Percentiles rank a stretch among this genome's conserved stretches.
These are phyloP conservation scores for Penicillium olsonii DNA, from an alignment of 2,329 filamentous ascomycete genomes.

Conservation along the genomic window DNA sequence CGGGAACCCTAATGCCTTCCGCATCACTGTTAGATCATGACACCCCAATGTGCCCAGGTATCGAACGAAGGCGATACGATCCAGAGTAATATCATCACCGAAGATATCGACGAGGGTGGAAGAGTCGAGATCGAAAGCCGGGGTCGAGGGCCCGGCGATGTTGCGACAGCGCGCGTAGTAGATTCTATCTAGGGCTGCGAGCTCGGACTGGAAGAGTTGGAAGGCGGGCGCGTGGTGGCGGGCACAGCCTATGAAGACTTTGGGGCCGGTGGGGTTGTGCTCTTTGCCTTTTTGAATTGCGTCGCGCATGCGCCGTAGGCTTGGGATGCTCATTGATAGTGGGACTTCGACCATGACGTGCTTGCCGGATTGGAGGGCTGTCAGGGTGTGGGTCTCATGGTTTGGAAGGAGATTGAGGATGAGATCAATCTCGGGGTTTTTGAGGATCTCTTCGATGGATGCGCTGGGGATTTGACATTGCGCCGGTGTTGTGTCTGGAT, in stretches of 20 bases:
- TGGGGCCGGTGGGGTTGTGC: slow-evolving; percentile 40
- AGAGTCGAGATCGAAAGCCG: neutral
- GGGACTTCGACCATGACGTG: slow-evolving; percentile 63
- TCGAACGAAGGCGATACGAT: slow-evolving; percentile 38
- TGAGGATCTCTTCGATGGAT: slow-evolving; percentile 46
- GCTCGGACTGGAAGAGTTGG: slow-evolving; percentile 53
- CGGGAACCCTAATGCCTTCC: slow-evolving; percentile 56
- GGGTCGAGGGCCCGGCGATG: slow-evolving; percentile 53
- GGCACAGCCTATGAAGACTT: slow-evolving; percentile 63
- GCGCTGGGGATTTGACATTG: slow-evolving; percentile 34
- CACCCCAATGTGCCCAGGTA: slow-evolving; percentile 54
- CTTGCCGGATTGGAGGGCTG: slow-evolving; percentile 57
- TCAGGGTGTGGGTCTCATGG: slow-evolving; percentile 55
- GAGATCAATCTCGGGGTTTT: slow-evolving; percentile 42
- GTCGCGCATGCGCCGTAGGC: slow-evolving; percentile 50
- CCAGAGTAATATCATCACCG: slow-evolving; percentile 29
- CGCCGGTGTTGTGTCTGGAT: slow-evolving; percentile 28
- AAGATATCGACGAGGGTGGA: slow-evolving; percentile 31
- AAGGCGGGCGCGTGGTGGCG: slow-evolving; percentile 62
- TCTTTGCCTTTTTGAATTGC: slow-evolving; percentile 34
- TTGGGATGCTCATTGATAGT: slow-evolving; percentile 51
- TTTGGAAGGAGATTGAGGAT: slow-evolving; percentile 58
- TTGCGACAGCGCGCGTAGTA: slow-evolving; percentile 56
- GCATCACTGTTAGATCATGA: slow-evolving; percentile 58
- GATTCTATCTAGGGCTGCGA: slow-evolving; percentile 54